These are phyloP conservation scores for Jaapia argillacea DNA, from an alignment of 768 basidiomycete genomes.

Conservation along the genomic window DNA sequence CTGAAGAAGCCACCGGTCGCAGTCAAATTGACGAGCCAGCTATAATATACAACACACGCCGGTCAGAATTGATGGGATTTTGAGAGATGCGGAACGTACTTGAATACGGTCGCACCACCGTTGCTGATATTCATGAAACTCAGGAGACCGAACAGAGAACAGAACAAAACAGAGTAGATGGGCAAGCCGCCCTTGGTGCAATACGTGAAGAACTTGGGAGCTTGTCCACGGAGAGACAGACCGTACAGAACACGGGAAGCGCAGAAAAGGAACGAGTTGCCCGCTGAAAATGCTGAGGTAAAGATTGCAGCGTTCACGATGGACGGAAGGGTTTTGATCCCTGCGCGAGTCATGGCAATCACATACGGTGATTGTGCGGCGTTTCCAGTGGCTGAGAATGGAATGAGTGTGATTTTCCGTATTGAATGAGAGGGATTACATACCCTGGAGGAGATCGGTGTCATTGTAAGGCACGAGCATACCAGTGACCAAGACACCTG, in stretches of 20 bases:
- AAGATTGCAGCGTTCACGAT: slow-evolving; percentile 69
- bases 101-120: slow-evolving; percentile 48
- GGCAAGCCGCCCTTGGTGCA: slow-evolving; percentile 45
- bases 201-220: slow-evolving; percentile 32
- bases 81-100: no score
- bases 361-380: slow-evolving; percentile 83
- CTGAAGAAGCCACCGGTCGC: slow-evolving; percentile 60
- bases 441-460: slow-evolving; percentile 38
- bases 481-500: slow-evolving; percentile 65
- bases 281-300: slow-evolving; percentile 64
- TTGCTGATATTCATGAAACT: slow-evolving; percentile 57
- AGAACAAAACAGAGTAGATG: slow-evolving; percentile 21
- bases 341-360: slow-evolving; percentile 65
- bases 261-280: slow-evolving; percentile 54
- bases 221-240: slow-evolving; percentile 27
- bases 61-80: no score
- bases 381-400: slow-evolving; percentile 36
- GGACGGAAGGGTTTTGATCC: slow-evolving; percentile 45
- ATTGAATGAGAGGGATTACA: no score
- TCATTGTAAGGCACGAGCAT: slow-evolving; percentile 73
- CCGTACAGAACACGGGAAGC: slow-evolving; percentile 32
- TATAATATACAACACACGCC: no score
- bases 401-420: no score
- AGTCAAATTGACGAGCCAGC: slow-evolving; percentile 63
- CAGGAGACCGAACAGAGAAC: slow-evolving; percentile 32